Evolutionary conservation across 805 yeast species (phyloP), one percentile per base, ranked within the genome.

Genomic region (Ogataea angusta): DNA sequence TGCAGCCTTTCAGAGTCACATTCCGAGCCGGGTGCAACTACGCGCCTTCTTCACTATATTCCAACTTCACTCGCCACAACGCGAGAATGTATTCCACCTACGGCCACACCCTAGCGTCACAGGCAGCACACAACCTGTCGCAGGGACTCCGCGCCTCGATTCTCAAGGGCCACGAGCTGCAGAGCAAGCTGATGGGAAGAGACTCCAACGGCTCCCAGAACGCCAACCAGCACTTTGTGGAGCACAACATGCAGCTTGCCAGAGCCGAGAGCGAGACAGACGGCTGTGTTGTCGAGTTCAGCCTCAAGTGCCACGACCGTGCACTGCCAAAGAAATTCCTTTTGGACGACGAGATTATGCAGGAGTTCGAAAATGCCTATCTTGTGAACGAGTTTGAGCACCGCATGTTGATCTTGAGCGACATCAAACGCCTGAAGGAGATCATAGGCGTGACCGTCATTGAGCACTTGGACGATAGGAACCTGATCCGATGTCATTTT

Each of bases 281-380:
- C n/a, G 83, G 80, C 15, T 68, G 80, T 31, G 68, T 68, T 45
- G 78, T 79, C 30, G 88, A 82, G 49, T 82, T 85, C 52, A 66
- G 64, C 27, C 46, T 80, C 17, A 52, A 60, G 17, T 34, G 44
- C n/a, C 19, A 26, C 5, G 36, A 17, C n/a, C 46, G 44, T 2
- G 2, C 35, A 9, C 29, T 51, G 36, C 55, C 55, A n/a, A 48
- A 68, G n/a, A 60, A 66, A 40, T 56, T 67, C 10, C 61, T 70
- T 32, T 64, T 77, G 40, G 70, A 75, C 42, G 68, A 68, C 18
- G 74, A 70, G 23, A 60, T 71, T n/a, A 42, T 76, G 40, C 54
- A 49, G 10, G 59, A 63, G 17, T 54, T 78, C 25, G 62, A 64
- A 30, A 49, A 52, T 2, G 72, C 19, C 42, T 50, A 39, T 52